Evolutionary conservation across 495 filamentous ascomycete genomes (phyloP), one percentile per base, ranked within the genome.

Genomic region (Penicillium turbatum): DNA sequence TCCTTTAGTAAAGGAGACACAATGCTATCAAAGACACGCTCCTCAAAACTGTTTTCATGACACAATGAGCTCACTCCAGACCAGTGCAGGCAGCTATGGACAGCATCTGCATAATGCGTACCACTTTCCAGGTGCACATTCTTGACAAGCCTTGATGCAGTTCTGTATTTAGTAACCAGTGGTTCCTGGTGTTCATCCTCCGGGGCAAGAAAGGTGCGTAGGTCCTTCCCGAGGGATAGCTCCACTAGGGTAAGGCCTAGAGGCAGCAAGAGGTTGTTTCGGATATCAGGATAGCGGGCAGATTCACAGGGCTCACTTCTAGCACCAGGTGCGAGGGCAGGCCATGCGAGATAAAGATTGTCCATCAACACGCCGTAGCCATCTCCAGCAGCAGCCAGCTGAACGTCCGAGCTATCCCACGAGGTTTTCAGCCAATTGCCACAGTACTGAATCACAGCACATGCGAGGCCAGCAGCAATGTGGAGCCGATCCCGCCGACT

Each of bases 231-330:
- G 47, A 72, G 62, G 21, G 66, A 70, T 6, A 74, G 60, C 40
- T 72, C 71, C n/a, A 71, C 58, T n/a, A 72, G 51, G 1, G 69
- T 61, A 24, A 65, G 37, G 13, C 69, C 71, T 2, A 72, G 59
- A 5, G 63, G 59, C 15, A 68, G 60, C 4, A 72, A 40, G 2
- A 51, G 24, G 44, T 67, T 50, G 41, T 59, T 61, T 26, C 59
- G 49, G 19, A 62, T 8, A n/a, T 16, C 3, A 30, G 41, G 17
- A 40, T 36, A 45, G n/a, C 8, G n/a, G 10, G 19, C 12, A 16
- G 8, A 34, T 15, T 35, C 17, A 34, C 6, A 10, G 17, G 19
- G 6, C 21, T 35, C 21, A 1, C 16, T 34, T 37, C 15, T 27
- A 15, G 46, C 29, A 4, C 6, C 13, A 6, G 39, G 19, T n/a